phyloP scores from a whole-genome alignment of 148 eudicot species.

The Fagopyrum esculentum region DNA sequence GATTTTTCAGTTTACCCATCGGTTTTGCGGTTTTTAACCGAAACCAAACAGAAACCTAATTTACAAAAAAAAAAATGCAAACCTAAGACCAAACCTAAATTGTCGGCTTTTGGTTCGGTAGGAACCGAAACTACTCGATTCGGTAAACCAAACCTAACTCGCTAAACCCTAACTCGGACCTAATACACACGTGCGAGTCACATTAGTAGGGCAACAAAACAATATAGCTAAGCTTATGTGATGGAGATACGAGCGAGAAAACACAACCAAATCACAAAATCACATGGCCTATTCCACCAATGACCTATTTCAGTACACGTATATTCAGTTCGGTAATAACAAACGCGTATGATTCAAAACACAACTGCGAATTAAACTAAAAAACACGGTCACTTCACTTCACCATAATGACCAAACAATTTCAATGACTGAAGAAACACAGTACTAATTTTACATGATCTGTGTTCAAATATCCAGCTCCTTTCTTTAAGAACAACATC shows the following conservation, averaged over 20 bases:
- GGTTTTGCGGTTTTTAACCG: too few species aligned
- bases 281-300: not conserved
- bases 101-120: too few species aligned
- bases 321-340: not conserved
- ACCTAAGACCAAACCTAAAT: too few species aligned
- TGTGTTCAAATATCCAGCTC: not conserved
- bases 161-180: too few species aligned
- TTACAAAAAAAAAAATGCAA: too few species aligned
- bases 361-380: not conserved
- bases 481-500: slow-evolving; percentile 48
- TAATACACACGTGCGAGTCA: too few species aligned
- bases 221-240: too few species aligned
- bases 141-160: too few species aligned
- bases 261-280: not conserved
- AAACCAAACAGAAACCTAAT: too few species aligned
- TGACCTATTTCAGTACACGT: not conserved
- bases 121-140: too few species aligned
- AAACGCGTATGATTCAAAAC: not conserved
- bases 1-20: too few species aligned
- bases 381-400: not conserved
- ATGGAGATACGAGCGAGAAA: too few species aligned
- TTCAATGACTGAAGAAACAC: not conserved
- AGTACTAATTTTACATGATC: not conserved
- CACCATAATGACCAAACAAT: not conserved
- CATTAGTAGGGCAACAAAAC: not conserved